Base-by-base conservation (phyloP, 1,284 basidiomycete species). In the Austroboletus novae-zelandiae region DNA sequence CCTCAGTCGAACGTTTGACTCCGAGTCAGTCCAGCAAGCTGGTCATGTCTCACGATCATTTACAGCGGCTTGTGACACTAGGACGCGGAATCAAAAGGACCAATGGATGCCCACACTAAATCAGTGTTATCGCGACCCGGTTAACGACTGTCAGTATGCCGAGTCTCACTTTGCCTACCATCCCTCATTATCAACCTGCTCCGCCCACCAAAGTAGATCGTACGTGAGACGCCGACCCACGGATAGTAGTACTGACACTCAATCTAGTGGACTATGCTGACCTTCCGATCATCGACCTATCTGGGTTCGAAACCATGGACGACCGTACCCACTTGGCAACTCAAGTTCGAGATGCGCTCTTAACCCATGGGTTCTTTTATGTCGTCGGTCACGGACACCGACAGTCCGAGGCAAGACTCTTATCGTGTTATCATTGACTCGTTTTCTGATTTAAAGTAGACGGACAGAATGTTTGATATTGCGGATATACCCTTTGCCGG, bases 211-310 rank as follows among this genome's bases (percentile, higher is more conserved):
- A 54, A 36, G 58, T 45, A 13, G 44, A 54, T 14, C n/a, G 66
- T 63, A 45, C 17, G 62, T 61, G 18, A 8, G 13, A 13, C 18
- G 23, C 37, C 13, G 18, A 27, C 7, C 25, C n/a, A 10, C 27
- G 29, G 6, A 27, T 39, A 18, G 5, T n/a, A n/a, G n/a, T 10
- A 8, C 18, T 51, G 4, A 47, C 14, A 14, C 25, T 31, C 30
- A 10, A 36, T 41, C 17, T 30, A 86, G 84, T 85, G 65, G 78
- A 85, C 39, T 87, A 81, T 71, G 87, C 83, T 1, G 77, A 86
- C 40, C 74, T 89, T 17, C 74, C 81, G 14, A 73, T 80, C 45
- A 77, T 89, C 50, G 86, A 89, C 60, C 66, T 89, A 10, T 71
- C 80, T 29, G 75, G 77, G 47, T 72, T 73, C 17, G 56, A 61